These are phyloP conservation scores for Barbatosphaeria neglecta DNA, from an alignment of 495 filamentous ascomycete genomes.

Conservation along the genomic window DNA sequence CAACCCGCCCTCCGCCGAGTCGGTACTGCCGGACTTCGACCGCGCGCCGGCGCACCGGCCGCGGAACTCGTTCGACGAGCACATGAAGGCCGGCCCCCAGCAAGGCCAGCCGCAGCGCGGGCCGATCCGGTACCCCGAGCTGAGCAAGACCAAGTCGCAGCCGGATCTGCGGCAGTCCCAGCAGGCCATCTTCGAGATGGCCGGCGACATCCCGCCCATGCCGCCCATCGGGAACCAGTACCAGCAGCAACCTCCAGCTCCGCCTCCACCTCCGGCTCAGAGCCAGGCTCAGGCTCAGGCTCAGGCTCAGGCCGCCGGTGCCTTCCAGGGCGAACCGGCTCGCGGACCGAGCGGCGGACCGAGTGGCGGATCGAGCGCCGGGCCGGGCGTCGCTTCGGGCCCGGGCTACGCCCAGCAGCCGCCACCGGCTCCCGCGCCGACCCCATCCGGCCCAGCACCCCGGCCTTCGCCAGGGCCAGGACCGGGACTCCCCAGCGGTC, in stretches of 20 bases:
- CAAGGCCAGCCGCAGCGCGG: slow-evolving; percentile 26
- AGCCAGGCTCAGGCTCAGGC: too few species aligned
- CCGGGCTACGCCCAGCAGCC: slow-evolving; percentile 15
- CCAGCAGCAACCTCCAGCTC: slow-evolving; percentile 15
- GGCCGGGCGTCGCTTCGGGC: too few species aligned
- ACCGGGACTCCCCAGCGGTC: slow-evolving; percentile 20
- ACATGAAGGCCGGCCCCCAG: slow-evolving; percentile 16
- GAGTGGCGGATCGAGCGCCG: too few species aligned
- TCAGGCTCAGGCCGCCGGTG: too few species aligned
- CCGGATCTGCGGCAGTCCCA: slow-evolving; percentile 53
- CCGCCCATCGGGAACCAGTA: slow-evolving; percentile 32
- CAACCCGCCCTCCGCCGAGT: slow-evolving; percentile 21
- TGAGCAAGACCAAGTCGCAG: slow-evolving; percentile 52
- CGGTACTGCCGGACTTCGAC: slow-evolving; percentile 70
- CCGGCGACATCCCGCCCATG: slow-evolving; percentile 43
- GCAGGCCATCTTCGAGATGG: slow-evolving; percentile 59
- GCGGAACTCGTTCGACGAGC: slow-evolving; percentile 40
- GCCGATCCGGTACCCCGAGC: slow-evolving; percentile 28
- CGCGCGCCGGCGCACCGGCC: slow-evolving; percentile 34
- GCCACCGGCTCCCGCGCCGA: slow-evolving; percentile 12
- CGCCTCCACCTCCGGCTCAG: too few species aligned
- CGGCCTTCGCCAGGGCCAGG: too few species aligned
- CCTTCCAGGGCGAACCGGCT: slow-evolving; percentile 5
- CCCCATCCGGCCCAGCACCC: too few species aligned
- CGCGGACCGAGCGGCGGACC: slow-evolving; percentile 6